Base-by-base conservation (phyloP, 192 early-diverging fungal genomes). In the Gonapodya sp. region DNA sequence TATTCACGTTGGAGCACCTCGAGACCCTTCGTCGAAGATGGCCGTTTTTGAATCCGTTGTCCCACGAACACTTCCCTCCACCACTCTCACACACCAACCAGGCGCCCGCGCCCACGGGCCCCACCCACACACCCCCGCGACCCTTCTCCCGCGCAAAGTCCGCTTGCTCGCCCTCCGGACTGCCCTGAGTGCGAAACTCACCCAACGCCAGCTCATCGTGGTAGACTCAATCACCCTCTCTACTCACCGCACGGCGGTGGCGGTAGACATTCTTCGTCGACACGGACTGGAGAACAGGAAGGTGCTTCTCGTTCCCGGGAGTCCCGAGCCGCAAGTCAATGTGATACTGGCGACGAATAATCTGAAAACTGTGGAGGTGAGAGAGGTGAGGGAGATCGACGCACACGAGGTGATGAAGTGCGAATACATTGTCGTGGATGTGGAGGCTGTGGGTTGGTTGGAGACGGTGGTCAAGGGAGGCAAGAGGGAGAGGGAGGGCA, bases 101-200 rank as follows among this genome's bases (percentile, higher is more conserved):
- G 90, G 94, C 85, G 94, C 91, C 78, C 87, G 91, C 80, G 94
- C 90, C 0, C 95, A 96, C 81, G 97, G 96, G n/a, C 96, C 96
- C n/a, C 89, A 91, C 33, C 95, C 96, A 0, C 93, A 94, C 79
- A 89, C 92, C 83, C 93, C 94, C 78, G 88, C 90, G 34, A 95
- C 91, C 0, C 92, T 96, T 75, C 85, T 99, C 35, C 95, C 92
- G 73, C 86, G 90, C 79, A 95, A 98, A 85, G 93, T 97, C 18
- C 96, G 96, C 88, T 87, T 93, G 46, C 85, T 91, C 81, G 96
- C 92, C 36, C 87, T 98, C 73, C 92, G 95, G 18, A 86, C 92
- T 32, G 96, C 94, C 0, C 88, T 99, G 1, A 92, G 94, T 31
- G 88, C 94, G 72, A 99, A 99, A 85, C 97, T 92, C 84, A 86